phyloP scores from a whole-genome alignment of 345 rosid species.

The Euphorbia tirucalli region DNA sequence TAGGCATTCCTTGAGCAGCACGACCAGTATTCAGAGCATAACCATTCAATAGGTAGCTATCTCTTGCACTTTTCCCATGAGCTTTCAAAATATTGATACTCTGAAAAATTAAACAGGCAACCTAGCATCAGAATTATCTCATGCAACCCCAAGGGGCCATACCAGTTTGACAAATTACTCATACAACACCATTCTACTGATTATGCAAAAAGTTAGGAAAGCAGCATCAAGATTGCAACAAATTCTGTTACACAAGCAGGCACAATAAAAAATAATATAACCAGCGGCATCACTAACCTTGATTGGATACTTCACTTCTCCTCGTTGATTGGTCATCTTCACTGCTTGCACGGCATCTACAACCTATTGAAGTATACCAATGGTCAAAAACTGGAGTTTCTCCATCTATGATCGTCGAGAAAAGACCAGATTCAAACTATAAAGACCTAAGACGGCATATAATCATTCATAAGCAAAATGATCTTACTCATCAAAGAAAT shows the following conservation, averaged over 20 bases:
- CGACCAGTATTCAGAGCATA: constrained; percentile 92
- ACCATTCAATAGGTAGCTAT: constrained; percentile 85
- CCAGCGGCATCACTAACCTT: constrained; percentile 48
- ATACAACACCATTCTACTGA: background rate
- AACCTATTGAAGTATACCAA: constrained; percentile 41
- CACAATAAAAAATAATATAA: background rate
- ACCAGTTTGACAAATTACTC: background rate
- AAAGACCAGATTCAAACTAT: background rate
- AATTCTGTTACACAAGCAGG: background rate
- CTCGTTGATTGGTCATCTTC: constrained; percentile 85
- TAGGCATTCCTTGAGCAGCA: constrained; percentile 98
- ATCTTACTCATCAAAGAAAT: no score
- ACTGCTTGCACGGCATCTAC: constrained; percentile 84
- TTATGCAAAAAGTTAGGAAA: background rate
- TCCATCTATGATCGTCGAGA: background rate
- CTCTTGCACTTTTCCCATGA: constrained; percentile 92
- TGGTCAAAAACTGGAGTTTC: background rate
- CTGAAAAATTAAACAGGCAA: constrained; percentile 34
- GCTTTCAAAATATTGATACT: constrained; percentile 91
- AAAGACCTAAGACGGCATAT: background rate
- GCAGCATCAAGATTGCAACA: background rate
- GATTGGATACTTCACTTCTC: constrained; percentile 89
- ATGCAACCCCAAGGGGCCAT: background rate
- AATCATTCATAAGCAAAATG: background rate
- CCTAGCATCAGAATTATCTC: background rate